Evolutionary conservation across 768 basidiomycete species (phyloP), one percentile per base, ranked within the genome.

Genomic region (Pisolithus marmoratus): DNA sequence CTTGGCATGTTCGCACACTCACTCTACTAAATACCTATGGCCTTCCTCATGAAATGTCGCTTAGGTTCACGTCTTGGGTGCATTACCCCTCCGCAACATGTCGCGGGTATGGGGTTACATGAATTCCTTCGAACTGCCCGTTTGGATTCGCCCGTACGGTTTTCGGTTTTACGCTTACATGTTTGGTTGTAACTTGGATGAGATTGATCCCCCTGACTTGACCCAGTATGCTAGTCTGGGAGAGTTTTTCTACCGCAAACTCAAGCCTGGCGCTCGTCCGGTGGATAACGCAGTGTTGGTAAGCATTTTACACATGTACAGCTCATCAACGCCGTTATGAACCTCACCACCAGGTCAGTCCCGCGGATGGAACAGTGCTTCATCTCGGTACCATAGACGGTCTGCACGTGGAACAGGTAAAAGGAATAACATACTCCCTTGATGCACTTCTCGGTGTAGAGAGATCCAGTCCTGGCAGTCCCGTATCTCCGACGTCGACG

Each of bases 31-130:
- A 11, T 19, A 0, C 34, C 20, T 1, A 27, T 38, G 3, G 22
- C 9, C 53, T 23, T 49, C 27, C 52, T 51, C 31, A 57, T 49
- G 4, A 31, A 8, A 34, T 27, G n/a, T 49, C 40, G 46, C 44
- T 8, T 54, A 91, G 93, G 92, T 98, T n/a, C 90, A 95, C 70
- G 94, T 98, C 44, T 76, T 98, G 47, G 95, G 94, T 48, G 94
- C 94, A 9, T 80, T 99, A 1, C 96, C 96, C 0, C 79, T 98
- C 6, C 84, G 94, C 38, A 93, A 93, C 55, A 83, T 97, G 64
- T 98, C 95, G n/a, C 86, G 94, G 2, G 70, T 98, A 5, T 98
- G 95, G 94, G 96, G 96, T 6, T 94, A 94, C 68, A 62, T 98
- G 55, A 99, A 97, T 73, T 89, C 88, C 2, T 77, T 94, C 56